phyloP scores from a whole-genome alignment of 2,329 filamentous ascomycete species.

The Pseudodiploospora longispora region DNA sequence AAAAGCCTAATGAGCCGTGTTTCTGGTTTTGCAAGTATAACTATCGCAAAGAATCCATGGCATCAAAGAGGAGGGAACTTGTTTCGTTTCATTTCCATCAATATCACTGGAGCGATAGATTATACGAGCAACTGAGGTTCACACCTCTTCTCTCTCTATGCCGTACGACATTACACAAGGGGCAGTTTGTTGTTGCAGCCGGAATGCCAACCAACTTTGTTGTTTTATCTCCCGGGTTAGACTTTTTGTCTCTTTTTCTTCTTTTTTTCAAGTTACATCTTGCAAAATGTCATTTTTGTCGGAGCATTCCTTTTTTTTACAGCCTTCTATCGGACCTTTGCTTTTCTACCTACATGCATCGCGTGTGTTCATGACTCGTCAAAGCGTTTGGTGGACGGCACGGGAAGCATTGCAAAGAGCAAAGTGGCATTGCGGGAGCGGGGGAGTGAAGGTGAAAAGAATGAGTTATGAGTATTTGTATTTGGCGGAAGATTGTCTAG shows the following conservation, averaged over 20 bases:
- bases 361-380: too few species aligned
- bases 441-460: too few species aligned
- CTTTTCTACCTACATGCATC: too few species aligned
- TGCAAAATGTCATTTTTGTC: background rate
- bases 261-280: constrained; percentile 1
- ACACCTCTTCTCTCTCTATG: constrained; percentile 18
- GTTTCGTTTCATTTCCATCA: constrained; percentile 13
- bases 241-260: constrained; percentile 10
- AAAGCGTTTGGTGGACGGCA: too few species aligned
- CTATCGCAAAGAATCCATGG: constrained; percentile 7
- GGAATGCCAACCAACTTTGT: constrained; percentile 16
- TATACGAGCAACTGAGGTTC: constrained; percentile 30
- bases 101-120: constrained; percentile 25
- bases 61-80: constrained; percentile 16
- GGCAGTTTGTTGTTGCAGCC: constrained; percentile 22
- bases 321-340: background rate
- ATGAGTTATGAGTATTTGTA: too few species aligned
- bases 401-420: too few species aligned
- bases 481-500: too few species aligned
- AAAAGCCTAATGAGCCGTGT: background rate
- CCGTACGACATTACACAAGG: constrained; percentile 6
- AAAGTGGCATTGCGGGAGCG: too few species aligned
- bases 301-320: background rate
- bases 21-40: background rate
- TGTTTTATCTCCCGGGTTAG: constrained; percentile 1